Evolutionary conservation across 2,329 filamentous ascomycete genomes (phyloP).

Genomic region (Talaromyces sp.): DNA sequence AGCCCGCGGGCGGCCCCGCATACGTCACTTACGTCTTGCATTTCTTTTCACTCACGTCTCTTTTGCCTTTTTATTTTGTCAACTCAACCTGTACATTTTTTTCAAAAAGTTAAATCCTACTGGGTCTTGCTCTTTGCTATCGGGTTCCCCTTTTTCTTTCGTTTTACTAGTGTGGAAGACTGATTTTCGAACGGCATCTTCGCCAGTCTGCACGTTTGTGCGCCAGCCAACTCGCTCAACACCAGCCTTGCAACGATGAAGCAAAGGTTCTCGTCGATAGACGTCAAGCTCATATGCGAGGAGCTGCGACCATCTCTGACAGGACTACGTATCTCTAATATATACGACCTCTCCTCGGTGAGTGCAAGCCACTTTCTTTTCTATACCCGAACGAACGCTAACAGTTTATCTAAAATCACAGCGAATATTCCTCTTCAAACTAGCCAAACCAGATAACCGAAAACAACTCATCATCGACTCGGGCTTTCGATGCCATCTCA

Average conservation of each 20-base stretch:
- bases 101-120: too few species aligned
- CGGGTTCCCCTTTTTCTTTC: not conserved
- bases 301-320: constrained; percentile 76
- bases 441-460: constrained; percentile 81
- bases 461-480: constrained; percentile 90
- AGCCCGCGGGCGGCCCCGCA: constrained; percentile 12
- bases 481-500: constrained; percentile 92
- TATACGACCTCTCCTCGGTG: constrained; percentile 88
- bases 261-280: constrained; percentile 53
- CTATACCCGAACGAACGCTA: not conserved
- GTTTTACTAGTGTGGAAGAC: not conserved
- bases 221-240: not conserved
- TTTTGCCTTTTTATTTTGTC: not conserved
- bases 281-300: constrained; percentile 80
- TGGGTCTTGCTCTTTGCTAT: not conserved
- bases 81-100: not conserved
- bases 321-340: constrained; percentile 77
- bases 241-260: constrained; percentile 40
- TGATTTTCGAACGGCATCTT: not conserved
- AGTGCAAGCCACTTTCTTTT: constrained; percentile 12
- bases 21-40: constrained; percentile 16
- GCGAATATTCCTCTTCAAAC: constrained; percentile 92
- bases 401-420: constrained; percentile 15
- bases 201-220: not conserved
- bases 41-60: not conserved